Conservation (phyloP, 2,329 filamentous ascomycete species). For the Aspergillus fumigatus region DNA sequence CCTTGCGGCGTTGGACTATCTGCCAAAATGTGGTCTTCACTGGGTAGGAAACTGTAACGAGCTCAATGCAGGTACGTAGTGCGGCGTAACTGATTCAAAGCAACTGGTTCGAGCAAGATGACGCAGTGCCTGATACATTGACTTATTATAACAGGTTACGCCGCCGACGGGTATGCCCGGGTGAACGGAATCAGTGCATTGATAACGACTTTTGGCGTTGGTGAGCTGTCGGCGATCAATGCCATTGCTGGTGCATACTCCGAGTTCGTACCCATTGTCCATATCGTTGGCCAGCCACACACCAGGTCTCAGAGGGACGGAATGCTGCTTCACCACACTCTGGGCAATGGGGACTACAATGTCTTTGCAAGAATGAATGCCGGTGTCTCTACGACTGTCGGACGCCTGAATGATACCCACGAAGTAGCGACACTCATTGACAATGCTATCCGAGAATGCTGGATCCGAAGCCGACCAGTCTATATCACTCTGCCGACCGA, state of each 20-base stretch:
- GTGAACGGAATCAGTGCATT: conserved; percentile 66
- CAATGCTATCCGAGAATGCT: conserved; percentile 69
- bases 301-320: conserved; percentile 45
- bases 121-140: neutral
- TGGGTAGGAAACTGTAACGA: conserved; percentile 62
- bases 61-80: conserved; percentile 50
- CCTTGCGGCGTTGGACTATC: conserved; percentile 56
- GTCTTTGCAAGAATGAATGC: conserved; percentile 77
- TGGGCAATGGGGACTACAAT: conserved; percentile 73
- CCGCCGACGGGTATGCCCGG: conserved; percentile 74
- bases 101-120: neutral
- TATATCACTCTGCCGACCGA: conserved; percentile 82
- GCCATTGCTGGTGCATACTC: conserved; percentile 70
- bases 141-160: conserved; percentile 51
- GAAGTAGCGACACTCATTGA: conserved; percentile 75
- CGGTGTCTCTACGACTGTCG: conserved; percentile 65
- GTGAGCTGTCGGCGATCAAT: conserved; percentile 63
- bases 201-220: conserved; percentile 72
- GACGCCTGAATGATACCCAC: conserved; percentile 64
- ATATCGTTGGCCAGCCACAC: conserved; percentile 55
- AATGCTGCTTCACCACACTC: conserved; percentile 59
- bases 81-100: neutral
- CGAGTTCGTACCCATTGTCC: conserved; percentile 65
- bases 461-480: conserved; percentile 68
- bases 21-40: conserved; percentile 49